Evolutionary conservation across 2,329 filamentous ascomycete species (phyloP), one percentile per base, ranked within the genome.

Genomic region (Periconia macrospinosa): DNA sequence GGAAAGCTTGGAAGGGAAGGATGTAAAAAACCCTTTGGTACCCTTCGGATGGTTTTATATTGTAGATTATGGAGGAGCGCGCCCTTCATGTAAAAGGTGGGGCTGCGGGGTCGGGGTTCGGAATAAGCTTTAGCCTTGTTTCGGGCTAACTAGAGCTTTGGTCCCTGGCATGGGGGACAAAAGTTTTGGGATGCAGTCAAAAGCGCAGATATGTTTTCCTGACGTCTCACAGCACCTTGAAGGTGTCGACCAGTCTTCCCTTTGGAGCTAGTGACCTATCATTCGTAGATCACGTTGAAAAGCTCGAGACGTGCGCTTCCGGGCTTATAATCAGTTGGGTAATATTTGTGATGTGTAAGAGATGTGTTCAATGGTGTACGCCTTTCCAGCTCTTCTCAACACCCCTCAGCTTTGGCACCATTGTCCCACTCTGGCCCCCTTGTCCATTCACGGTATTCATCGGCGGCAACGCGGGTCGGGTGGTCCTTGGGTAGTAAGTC

Each of bases 401-500:
- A 48, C 42, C 35, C 30, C 47, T 41, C 45, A 40, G 18, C 35
- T 23, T 19, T 41, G 48, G 45, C 46, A 13, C 15, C 11, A 3
- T 37, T n/a, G 15, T n/a, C 11, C 33, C 11, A 37, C 5, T 13
- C 43, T 30, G 2, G 13, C 47, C 45, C 10, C 41, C 20, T 14
- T 45, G 41, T 19, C 33, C 3, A 5, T 27, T 23, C 14, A 6
- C 27, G 41, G n/a, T 47, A 63, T 7, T 50, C 54, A 7, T 62
- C 58, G 23, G 65, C 49, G 9, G 64, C 54, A 33, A 53, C 54
- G 11, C 61, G 61, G 20, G 61, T 18, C 14, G 64, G 66, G 23
- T 67, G 55, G 10, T 40, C 53, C 3, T 43, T 19, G 0, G 64
- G 61, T 8, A 69, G 60, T 13, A 47, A 55, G 17, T 67, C 63